A percentile compares a stretch with the other conserved stretches of the same genome.
These are phyloP conservation scores for Karstenula rhodostoma DNA, from an alignment of 2,329 filamentous ascomycete species.

Conservation along the genomic window DNA sequence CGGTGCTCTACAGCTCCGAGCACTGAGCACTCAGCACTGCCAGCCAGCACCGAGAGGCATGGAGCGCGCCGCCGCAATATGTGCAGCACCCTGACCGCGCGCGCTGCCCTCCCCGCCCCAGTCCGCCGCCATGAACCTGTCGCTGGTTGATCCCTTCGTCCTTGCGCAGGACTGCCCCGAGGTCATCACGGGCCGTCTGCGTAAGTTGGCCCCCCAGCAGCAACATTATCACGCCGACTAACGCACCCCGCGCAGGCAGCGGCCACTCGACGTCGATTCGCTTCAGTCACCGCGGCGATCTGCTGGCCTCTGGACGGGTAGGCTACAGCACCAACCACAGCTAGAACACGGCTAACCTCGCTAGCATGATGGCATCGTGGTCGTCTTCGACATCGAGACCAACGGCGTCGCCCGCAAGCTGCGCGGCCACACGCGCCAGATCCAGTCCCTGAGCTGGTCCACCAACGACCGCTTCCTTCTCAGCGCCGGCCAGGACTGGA, in stretches of 20 bases:
- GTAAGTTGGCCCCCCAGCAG: constrained; percentile 59
- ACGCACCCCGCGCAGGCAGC: constrained; percentile 55
- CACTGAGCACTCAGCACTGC: too few species aligned
- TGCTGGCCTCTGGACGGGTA: constrained; percentile 90
- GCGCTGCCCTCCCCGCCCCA: constrained; percentile 21
- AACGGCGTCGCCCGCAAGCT: constrained; percentile 96
- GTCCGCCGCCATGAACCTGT: constrained; percentile 68
- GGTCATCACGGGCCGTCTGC: constrained; percentile 84
- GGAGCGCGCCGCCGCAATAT: constrained; percentile 11
- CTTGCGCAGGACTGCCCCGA: constrained; percentile 87
- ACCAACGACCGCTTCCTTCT: constrained; percentile 88
- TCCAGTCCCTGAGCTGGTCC: constrained; percentile 96
- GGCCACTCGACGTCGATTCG: constrained; percentile 74
- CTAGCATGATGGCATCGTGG: constrained; percentile 84
- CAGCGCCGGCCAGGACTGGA: constrained; percentile 95
- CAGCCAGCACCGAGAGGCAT: constrained; percentile 1
- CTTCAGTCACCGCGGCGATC: constrained; percentile 94
- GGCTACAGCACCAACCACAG: constrained; percentile 14
- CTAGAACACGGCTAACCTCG: constrained; percentile 28
- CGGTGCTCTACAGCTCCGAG: neutral
- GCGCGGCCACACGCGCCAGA: constrained; percentile 89
- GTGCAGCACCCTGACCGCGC: constrained; percentile 32
- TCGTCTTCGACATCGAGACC: constrained; percentile 97
- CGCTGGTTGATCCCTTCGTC: constrained; percentile 75
- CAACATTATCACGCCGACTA: constrained; percentile 53